These are phyloP conservation scores for Smallanthus sonchifolius DNA, from an alignment of 129 eudicot genomes.

Conservation along the genomic window DNA sequence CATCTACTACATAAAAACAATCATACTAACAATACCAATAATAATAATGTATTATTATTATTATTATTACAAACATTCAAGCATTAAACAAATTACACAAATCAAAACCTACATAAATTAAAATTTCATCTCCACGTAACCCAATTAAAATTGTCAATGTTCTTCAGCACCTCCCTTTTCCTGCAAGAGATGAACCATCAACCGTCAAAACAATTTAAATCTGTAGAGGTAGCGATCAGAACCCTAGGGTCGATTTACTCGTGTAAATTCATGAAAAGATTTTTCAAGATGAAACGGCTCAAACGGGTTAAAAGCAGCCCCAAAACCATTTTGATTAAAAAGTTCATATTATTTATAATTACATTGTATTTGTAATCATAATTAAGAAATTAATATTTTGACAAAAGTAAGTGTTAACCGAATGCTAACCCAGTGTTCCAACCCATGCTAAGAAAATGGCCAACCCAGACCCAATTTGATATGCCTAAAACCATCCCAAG, in stretches of 20 bases:
- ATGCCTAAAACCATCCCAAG: not conserved
- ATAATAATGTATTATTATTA: no score
- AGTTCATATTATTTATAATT: not conserved
- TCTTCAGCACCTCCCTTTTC: slow-evolving; percentile 23
- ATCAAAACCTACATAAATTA: no score
- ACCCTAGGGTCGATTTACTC: no score
- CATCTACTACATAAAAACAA: no score
- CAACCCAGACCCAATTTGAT: not conserved
- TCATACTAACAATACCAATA: no score
- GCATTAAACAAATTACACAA: no score
- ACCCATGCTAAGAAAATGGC: not conserved
- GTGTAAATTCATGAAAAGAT: no score
- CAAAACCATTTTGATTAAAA: not conserved
- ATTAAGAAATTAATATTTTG: not conserved
- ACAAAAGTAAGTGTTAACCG: not conserved
- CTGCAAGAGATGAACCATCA: slow-evolving; percentile 16
- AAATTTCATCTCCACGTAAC: no score
- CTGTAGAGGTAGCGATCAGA: no score
- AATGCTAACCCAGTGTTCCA: not conserved
- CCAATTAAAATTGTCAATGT: not conserved
- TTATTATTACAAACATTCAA: no score
- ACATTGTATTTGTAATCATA: not conserved
- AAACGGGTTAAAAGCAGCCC: not conserved
- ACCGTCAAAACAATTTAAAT: not conserved
- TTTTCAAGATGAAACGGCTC: not conserved